Conservation (phyloP, 495 filamentous ascomycete species). For the Parathielavia appendiculata region DNA sequence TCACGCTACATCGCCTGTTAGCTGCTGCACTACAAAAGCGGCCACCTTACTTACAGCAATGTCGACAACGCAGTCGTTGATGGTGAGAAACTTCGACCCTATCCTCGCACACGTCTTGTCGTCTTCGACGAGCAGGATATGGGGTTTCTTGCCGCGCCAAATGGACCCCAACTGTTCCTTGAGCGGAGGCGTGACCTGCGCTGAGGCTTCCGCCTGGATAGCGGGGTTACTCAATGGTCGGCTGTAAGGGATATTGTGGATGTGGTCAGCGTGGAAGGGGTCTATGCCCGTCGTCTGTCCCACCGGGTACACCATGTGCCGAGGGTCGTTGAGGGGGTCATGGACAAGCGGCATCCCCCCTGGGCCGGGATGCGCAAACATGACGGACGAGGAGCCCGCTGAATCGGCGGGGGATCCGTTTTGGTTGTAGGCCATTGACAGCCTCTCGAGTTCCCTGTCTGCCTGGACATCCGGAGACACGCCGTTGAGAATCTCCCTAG, state of each 20-base stretch:
- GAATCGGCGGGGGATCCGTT: conserved; percentile 46
- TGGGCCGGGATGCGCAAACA: conserved; percentile 39
- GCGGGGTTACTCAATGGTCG: conserved; percentile 42
- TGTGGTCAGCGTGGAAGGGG: conserved; percentile 88
- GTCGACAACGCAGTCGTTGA: conserved; percentile 84
- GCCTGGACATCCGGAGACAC: conserved; percentile 74
- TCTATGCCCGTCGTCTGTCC: conserved; percentile 88
- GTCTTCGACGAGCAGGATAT: conserved; percentile 90
- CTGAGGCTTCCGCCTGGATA: conserved; percentile 25
- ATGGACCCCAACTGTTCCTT: conserved; percentile 33
- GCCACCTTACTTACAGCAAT: conserved; percentile 65
- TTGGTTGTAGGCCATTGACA: conserved; percentile 66
- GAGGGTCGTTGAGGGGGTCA: conserved; percentile 59
- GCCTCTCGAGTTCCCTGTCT: conserved; percentile 70
- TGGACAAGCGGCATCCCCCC: conserved; percentile 35
- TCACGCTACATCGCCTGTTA: conserved; percentile 42
- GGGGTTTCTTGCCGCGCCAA: conserved; percentile 75
- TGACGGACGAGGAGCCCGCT: conserved; percentile 40
- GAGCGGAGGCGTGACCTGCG: conserved; percentile 25
- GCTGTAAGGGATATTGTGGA: conserved; percentile 84
- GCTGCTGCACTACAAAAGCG: not conserved
- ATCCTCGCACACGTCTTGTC: conserved; percentile 91
- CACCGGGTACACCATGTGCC: conserved; percentile 84
- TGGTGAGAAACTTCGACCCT: conserved; percentile 87
- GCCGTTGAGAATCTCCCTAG: conserved; percentile 79